Evolutionary conservation across 352 stramenopile species (phyloP).

Genomic region (Globisporangium lucens): DNA sequence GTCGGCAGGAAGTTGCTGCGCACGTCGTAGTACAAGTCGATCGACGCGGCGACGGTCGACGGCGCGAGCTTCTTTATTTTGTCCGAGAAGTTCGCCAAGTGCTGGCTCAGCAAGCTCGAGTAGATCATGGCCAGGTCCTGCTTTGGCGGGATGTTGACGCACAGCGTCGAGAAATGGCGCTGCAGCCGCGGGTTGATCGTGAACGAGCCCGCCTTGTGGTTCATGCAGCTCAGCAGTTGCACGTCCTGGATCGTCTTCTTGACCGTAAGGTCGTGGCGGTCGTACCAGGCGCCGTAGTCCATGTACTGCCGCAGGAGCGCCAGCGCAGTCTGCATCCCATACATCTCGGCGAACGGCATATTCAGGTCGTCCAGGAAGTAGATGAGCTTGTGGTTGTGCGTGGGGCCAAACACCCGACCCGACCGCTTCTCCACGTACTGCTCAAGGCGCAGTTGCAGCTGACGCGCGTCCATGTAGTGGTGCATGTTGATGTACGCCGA

Average conservation of each 20-base stretch:
- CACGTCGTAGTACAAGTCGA: slow-evolving; percentile 82
- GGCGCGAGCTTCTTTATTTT: slow-evolving; percentile 68
- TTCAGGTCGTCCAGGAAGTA: slow-evolving; percentile 93
- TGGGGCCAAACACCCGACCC: slow-evolving; percentile 80
- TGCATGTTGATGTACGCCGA: slow-evolving; percentile 74
- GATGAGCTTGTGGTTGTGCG: slow-evolving; percentile 73
- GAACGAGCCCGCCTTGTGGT: slow-evolving; percentile 89
- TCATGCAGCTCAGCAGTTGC: slow-evolving; percentile 89
- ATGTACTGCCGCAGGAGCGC: slow-evolving; percentile 89
- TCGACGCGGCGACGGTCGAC: slow-evolving; percentile 69
- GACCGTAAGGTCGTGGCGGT: slow-evolving; percentile 78
- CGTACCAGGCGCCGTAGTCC: slow-evolving; percentile 91
- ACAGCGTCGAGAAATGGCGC: slow-evolving; percentile 86
- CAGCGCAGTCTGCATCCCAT: slow-evolving; percentile 89
- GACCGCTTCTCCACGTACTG: slow-evolving; percentile 84
- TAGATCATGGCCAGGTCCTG: slow-evolving; percentile 72
- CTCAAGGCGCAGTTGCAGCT: slow-evolving; percentile 80
- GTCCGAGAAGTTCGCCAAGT: slow-evolving; percentile 73
- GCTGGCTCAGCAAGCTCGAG: slow-evolving; percentile 54
- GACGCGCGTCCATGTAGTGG: slow-evolving; percentile 84
- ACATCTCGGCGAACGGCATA: slow-evolving; percentile 84
- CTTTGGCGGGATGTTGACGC: slow-evolving; percentile 60
- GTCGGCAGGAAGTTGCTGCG: slow-evolving; percentile 81
- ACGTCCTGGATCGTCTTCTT: slow-evolving; percentile 90
- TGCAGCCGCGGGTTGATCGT: slow-evolving; percentile 85